Base-by-base conservation (phyloP, 805 yeast genomes). In the Nakazawaea sp. region DNA sequence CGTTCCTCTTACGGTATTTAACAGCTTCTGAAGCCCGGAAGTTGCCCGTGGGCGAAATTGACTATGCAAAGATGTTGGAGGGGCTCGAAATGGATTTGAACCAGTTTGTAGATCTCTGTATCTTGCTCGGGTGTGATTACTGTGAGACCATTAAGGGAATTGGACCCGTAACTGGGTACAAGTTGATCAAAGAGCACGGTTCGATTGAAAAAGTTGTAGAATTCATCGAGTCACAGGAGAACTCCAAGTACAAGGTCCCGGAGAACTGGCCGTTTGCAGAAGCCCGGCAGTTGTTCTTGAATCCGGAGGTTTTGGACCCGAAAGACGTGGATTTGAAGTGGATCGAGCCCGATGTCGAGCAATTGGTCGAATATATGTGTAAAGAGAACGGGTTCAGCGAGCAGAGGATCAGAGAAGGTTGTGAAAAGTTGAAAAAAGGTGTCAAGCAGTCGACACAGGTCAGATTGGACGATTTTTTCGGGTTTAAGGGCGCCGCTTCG, bases 1-100 rank as follows among this genome's bases (percentile, higher is more conserved):
- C 95, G 5, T 77, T 63, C 42, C 62, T 92, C 37, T 66, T 92
- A 43, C 73, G 98, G 46, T 95, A 92, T 56, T 69, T 92, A 57
- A 92, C 97, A 0, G 92, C 89, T 47, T 78, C 97, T 1, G 98
- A 92, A 54, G 90, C 95, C 20, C 73, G 95, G 50, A 92, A 92
- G 57, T 75, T 85, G 57, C 97, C 97, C 11, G 81, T 92, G 34
- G 86, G 85, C 45, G 96, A 92, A 55, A 78, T 86, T 37, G 70
- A 76, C 43, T 75, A 82, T 24, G 67, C 62, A 7, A 68, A 72
- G 39, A 89, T 86, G 0, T 59, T 90, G 35, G 81, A 78, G 47
- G 95, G 87, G 0, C 66, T 92, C 43, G 90, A 71, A n/a, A 64
- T 89, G 69, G 78, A 75, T 33, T 63, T 72, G 31, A 70, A 68